Conservation (phyloP, 805 yeast genomes). For the Pichia pseudocactophila region DNA sequence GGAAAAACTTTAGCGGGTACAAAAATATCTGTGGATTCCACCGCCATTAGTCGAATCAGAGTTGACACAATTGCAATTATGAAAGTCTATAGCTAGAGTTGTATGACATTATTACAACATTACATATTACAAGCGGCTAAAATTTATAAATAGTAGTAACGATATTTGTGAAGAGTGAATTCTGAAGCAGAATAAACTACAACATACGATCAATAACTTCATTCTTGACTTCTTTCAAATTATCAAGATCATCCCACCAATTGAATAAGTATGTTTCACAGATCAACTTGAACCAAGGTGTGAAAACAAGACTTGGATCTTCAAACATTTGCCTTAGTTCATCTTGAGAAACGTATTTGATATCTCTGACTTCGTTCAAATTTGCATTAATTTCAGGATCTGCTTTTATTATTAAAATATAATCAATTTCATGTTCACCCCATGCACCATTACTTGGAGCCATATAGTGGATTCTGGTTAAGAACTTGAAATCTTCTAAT, state of each 20-base stretch:
- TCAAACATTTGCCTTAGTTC: slow-evolving; percentile 71
- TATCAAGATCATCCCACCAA: slow-evolving; percentile 84
- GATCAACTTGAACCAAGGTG: slow-evolving; percentile 97
- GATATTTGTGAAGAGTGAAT: background rate
- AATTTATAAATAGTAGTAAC: background rate
- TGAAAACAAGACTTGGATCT: slow-evolving; percentile 56
- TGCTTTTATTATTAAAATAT: slow-evolving; percentile 70
- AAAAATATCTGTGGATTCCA: too few species aligned
- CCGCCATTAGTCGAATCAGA: too few species aligned
- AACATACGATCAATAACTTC: slow-evolving; percentile 43
- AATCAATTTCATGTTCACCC: slow-evolving; percentile 99
- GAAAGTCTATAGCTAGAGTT: too few species aligned
- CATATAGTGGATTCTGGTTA: slow-evolving; percentile 92
- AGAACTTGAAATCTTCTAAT: slow-evolving; percentile 59
- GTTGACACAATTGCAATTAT: too few species aligned
- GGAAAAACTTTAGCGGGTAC: too few species aligned
- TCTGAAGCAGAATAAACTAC: too few species aligned
- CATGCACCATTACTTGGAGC: slow-evolving; percentile 73
- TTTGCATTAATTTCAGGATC: slow-evolving; percentile 41
- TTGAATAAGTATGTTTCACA: slow-evolving; percentile 83
- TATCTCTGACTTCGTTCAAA: slow-evolving; percentile 80
- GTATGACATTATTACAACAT: too few species aligned
- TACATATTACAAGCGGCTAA: background rate
- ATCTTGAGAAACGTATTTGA: slow-evolving; percentile 58
- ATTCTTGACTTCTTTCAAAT: slow-evolving; percentile 42